Evolutionary conservation across 1,284 basidiomycete species (phyloP).

Genomic region (Rhodotorula sp.): DNA sequence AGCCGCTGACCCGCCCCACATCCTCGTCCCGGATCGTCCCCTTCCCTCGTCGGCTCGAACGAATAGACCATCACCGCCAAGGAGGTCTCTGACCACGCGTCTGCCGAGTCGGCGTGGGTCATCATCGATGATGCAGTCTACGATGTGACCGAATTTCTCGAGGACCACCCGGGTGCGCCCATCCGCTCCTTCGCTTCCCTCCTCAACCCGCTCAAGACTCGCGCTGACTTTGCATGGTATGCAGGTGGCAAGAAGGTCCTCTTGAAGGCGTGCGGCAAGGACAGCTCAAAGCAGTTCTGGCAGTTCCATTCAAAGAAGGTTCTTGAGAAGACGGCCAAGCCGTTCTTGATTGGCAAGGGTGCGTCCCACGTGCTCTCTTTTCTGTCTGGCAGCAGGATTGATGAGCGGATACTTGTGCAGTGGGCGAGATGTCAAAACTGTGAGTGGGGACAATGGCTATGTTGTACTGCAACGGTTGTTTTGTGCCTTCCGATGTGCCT

Average conservation of each 20-base stretch:
- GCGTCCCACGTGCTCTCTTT: neutral
- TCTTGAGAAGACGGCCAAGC: conserved; percentile 38
- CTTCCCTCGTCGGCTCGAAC: neutral
- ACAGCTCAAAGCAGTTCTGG: conserved; percentile 40
- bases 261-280: conserved; percentile 39
- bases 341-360: conserved; percentile 24
- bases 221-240: too few species aligned
- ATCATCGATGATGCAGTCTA: conserved; percentile 63
- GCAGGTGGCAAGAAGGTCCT: conserved; percentile 39
- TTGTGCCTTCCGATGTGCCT: too few species aligned
- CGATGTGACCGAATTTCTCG: conserved; percentile 61
- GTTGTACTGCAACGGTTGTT: too few species aligned
- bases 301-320: conserved; percentile 42
- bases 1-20: too few species aligned
- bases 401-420: too few species aligned
- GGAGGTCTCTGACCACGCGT: conserved; percentile 59
- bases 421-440: too few species aligned
- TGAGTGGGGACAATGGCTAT: too few species aligned
- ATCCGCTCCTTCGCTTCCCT: neutral
- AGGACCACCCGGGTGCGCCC: conserved; percentile 20
- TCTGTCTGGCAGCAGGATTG: too few species aligned
- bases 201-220: neutral
- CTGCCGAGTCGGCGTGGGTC: conserved; percentile 61
- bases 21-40: neutral
- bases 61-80: conserved; percentile 52